A percentile compares a stretch with the other conserved stretches of the same genome.
These are phyloP conservation scores for Smittium culicis DNA, from an alignment of 371 early-diverging fungal species.

Conservation along the genomic window DNA sequence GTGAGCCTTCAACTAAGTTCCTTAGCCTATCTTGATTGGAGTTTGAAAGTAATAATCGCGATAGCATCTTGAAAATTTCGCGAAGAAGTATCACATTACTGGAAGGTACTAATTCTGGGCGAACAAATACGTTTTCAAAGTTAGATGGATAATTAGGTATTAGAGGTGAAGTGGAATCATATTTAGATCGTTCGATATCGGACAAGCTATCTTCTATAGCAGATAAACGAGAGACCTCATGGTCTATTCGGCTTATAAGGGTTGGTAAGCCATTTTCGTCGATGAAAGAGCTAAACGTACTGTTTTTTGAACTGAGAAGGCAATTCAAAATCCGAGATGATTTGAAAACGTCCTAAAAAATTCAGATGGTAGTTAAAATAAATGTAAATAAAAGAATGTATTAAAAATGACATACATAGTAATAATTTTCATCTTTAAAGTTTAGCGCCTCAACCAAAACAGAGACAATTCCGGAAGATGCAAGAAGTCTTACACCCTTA, in stretches of 20 bases:
- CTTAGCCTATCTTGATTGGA: slow-evolving; percentile 80
- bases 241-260: slow-evolving; percentile 53
- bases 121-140: slow-evolving; percentile 21
- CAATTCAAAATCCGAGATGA: slow-evolving; percentile 62
- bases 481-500: slow-evolving; percentile 76
- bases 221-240: slow-evolving; percentile 40
- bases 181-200: slow-evolving; percentile 16
- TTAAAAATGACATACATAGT: neutral
- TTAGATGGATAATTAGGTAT: slow-evolving; percentile 19
- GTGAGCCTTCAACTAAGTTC: slow-evolving; percentile 79
- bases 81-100: slow-evolving; percentile 44
- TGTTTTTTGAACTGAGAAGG: slow-evolving; percentile 56
- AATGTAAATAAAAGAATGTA: neutral
- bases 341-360: slow-evolving; percentile 22
- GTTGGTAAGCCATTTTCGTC: slow-evolving; percentile 64
- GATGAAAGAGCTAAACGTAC: slow-evolving; percentile 66
- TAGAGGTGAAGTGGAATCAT: slow-evolving; percentile 15
- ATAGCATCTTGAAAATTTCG: slow-evolving; percentile 75
- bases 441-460: slow-evolving; percentile 37
- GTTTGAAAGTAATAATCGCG: slow-evolving; percentile 84
- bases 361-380: neutral
- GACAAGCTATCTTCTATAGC: slow-evolving; percentile 22
- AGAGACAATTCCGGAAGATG: slow-evolving; percentile 77
- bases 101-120: slow-evolving; percentile 25
- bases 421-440: neutral